Evolutionary conservation across 805 yeast species (phyloP).

Genomic region (Sugiyamaella valdiviana): DNA sequence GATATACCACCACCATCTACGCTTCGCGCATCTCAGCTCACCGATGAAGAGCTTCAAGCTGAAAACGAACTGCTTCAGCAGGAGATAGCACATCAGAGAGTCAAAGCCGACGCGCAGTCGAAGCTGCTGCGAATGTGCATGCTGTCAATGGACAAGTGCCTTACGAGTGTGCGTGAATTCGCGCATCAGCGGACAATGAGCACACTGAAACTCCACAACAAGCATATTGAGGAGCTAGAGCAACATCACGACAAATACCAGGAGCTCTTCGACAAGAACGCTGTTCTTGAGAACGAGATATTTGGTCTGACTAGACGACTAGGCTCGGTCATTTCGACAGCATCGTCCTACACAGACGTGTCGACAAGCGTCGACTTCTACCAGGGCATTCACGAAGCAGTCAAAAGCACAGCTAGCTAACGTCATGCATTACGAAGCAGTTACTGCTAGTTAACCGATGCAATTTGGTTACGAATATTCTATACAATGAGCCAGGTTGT

Average conservation of each 20-base stretch:
- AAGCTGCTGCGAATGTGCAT: constrained; percentile 15
- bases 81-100: constrained; percentile 11
- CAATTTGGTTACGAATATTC: too few species aligned
- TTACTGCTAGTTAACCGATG: not conserved
- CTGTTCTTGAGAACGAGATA: constrained; percentile 16
- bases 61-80: constrained; percentile 16
- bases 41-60: constrained; percentile 1
- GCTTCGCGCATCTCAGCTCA: not conserved
- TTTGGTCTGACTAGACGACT: constrained; percentile 14
- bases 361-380: constrained; percentile 8
- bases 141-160: constrained; percentile 17
- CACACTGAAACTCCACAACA: constrained; percentile 17
- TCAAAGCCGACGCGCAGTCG: constrained; percentile 10
- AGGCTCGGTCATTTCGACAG: constrained; percentile 10
- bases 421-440: not conserved
- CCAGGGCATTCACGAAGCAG: not conserved
- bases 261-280: constrained; percentile 15
- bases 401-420: not conserved
- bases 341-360: constrained; percentile 3
- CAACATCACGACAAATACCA: constrained; percentile 17
- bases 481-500: not conserved
- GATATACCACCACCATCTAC: not conserved
- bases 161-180: constrained; percentile 15
- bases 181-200: constrained; percentile 17
- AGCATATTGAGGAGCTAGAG: constrained; percentile 16